These are phyloP conservation scores for Pistacia integerrima DNA, from an alignment of 345 rosid genomes.

Conservation along the genomic window DNA sequence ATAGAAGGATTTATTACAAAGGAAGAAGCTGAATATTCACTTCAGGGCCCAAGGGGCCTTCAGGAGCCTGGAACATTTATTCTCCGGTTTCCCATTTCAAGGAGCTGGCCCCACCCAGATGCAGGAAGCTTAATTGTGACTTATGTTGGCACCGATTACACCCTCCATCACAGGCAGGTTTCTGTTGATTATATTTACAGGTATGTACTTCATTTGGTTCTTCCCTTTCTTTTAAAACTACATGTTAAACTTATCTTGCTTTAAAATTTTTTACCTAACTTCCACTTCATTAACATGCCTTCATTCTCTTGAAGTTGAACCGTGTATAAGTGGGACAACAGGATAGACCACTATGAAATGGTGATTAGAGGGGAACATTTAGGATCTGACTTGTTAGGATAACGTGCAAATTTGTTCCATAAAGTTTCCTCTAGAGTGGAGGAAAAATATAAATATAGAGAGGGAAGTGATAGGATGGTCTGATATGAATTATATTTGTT, in stretches of 20 bases:
- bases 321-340: neutral
- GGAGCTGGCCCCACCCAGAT: constrained; percentile 99
- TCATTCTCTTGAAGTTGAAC: neutral
- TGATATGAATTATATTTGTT: no score
- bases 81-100: constrained; percentile 87
- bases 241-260: neutral
- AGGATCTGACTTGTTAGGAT: no score
- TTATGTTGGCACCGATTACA: constrained; percentile 70
- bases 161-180: constrained; percentile 66
- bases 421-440: no score
- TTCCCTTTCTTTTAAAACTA: neutral
- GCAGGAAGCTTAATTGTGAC: constrained; percentile 87
- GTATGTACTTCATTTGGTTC: constrained; percentile 35
- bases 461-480: no score
- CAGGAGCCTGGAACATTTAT: constrained; percentile 95
- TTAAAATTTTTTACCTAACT: neutral
- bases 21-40: constrained; percentile 95
- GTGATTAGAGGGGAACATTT: no score
- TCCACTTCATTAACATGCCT: neutral
- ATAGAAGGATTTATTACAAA: constrained; percentile 93
- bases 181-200: constrained; percentile 57
- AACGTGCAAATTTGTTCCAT: no score
- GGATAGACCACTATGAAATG: neutral
- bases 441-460: no score
- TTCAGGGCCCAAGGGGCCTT: constrained; percentile 62